phyloP scores from a whole-genome alignment of 2,329 filamentous ascomycete genomes.

The Xylariaceae sp. region DNA sequence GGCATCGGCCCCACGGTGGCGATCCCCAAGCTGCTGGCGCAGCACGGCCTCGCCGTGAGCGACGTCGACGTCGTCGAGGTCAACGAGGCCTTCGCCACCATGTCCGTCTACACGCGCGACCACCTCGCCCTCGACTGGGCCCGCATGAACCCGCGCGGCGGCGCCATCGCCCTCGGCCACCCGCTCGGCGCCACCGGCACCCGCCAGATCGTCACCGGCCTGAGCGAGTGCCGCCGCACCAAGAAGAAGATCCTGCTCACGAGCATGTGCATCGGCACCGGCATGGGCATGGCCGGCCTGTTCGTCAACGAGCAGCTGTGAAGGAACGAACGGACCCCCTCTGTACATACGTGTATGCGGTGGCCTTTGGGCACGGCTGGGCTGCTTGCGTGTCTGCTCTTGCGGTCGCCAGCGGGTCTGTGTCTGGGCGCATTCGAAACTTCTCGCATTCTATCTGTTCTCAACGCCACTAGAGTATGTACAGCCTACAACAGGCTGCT shows the following conservation, averaged over 20 bases:
- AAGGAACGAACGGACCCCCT: too few species aligned
- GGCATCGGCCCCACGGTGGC: slow-evolving; percentile 75
- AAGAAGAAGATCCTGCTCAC: slow-evolving; percentile 90
- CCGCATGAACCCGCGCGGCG: slow-evolving; percentile 77
- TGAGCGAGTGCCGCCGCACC: slow-evolving; percentile 74
- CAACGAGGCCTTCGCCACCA: slow-evolving; percentile 96
- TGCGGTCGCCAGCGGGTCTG: too few species aligned
- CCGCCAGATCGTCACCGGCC: slow-evolving; percentile 78
- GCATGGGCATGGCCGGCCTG: slow-evolving; percentile 61
- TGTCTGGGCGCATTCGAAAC: too few species aligned
- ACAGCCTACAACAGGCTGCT: too few species aligned
- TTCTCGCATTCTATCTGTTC: too few species aligned
- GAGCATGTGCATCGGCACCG: slow-evolving; percentile 77
- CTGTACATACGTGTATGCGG: too few species aligned
- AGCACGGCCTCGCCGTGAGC: slow-evolving; percentile 68
- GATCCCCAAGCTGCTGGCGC: slow-evolving; percentile 74
- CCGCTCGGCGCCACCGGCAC: slow-evolving; percentile 73
- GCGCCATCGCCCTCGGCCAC: slow-evolving; percentile 77
- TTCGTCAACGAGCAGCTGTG: slow-evolving; percentile 57
- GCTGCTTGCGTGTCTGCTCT: too few species aligned
- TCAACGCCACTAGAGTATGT: too few species aligned
- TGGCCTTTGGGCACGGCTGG: too few species aligned
- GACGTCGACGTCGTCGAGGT: slow-evolving; percentile 89
- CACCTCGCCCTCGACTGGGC: slow-evolving; percentile 60
- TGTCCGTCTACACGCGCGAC: slow-evolving; percentile 90